Percentiles rank a stretch among this genome's conserved stretches.
Evolutionary conservation across 371 early-diverging fungal genomes (phyloP).

Genomic region (Mucor mucedo): DNA sequence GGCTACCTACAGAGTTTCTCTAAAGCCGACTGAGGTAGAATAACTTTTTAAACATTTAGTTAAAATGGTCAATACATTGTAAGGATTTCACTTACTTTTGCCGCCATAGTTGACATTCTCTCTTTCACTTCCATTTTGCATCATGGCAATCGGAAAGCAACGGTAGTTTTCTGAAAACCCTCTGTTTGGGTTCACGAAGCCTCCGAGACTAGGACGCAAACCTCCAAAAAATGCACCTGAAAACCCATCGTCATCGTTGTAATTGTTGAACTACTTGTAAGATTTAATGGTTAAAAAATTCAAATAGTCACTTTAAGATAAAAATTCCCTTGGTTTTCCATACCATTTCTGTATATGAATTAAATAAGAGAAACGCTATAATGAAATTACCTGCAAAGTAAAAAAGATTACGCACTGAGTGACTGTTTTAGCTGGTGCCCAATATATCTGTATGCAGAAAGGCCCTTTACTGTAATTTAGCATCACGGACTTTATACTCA

Average conservation of each 20-base stretch:
- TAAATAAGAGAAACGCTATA: no score
- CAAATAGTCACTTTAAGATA: no score
- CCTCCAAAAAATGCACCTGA: slow-evolving; percentile 37
- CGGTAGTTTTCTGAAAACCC: slow-evolving; percentile 71
- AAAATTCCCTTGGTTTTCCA: no score
- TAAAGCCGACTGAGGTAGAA: slow-evolving; percentile 90
- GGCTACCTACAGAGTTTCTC: slow-evolving; percentile 74
- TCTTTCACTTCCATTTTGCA: slow-evolving; percentile 74
- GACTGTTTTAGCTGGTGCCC: no score
- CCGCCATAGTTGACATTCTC: slow-evolving; percentile 84
- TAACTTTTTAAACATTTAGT: slow-evolving; percentile 54
- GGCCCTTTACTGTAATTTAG: background rate
- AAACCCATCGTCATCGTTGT: slow-evolving; percentile 47
- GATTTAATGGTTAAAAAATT: no score
- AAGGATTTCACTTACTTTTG: slow-evolving; percentile 64
- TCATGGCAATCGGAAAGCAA: slow-evolving; percentile 83
- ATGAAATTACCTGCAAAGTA: no score
- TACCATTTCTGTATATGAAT: no score
- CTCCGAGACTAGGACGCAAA: slow-evolving; percentile 31
- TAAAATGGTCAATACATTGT: no score
- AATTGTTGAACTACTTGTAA: slow-evolving; percentile 19
- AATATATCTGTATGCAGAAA: background rate
- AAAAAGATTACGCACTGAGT: no score
- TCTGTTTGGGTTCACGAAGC: slow-evolving; percentile 50
- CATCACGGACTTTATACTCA: no score